Evolutionary conservation across 1,284 basidiomycete genomes (phyloP).

Genomic region (Cryptococcus sp.): DNA sequence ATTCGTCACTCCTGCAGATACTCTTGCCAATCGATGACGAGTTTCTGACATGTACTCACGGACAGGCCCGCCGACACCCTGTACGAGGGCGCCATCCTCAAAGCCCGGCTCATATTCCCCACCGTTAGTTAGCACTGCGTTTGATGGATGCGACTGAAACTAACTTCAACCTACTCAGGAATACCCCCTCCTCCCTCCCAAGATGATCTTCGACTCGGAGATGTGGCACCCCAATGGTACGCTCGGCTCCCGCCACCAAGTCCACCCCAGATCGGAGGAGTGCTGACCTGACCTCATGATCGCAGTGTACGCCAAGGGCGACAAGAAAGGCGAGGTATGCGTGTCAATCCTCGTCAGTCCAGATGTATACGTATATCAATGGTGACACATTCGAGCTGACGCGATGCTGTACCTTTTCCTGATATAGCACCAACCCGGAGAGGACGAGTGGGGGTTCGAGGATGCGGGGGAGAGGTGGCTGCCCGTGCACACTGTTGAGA

Average conservation of each 20-base stretch:
- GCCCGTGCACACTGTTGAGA: constrained; percentile 94
- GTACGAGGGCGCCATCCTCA: constrained; percentile 91
- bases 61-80: constrained; percentile 79
- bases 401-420: constrained; percentile 2
- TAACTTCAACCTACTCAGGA: constrained; percentile 52
- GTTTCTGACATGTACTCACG: neutral
- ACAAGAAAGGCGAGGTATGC: constrained; percentile 85
- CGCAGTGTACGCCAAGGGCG: constrained; percentile 84
- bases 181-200: constrained; percentile 87
- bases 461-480: constrained; percentile 97
- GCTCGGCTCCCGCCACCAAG: constrained; percentile 25
- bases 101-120: constrained; percentile 81
- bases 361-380: neutral
- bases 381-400: constrained; percentile 7
- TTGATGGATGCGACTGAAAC: neutral
- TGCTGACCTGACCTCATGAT: neutral
- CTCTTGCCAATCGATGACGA: neutral
- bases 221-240: constrained; percentile 99
- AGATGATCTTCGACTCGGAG: constrained; percentile 89
- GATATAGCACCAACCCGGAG: constrained; percentile 81
- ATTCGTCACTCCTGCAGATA: neutral
- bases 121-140: constrained; percentile 44
- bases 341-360: constrained; percentile 85
- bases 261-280: no score
- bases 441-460: constrained; percentile 97